These are phyloP conservation scores for Botrytis byssoidea DNA, from an alignment of 2,329 filamentous ascomycete species.

Conservation along the genomic window DNA sequence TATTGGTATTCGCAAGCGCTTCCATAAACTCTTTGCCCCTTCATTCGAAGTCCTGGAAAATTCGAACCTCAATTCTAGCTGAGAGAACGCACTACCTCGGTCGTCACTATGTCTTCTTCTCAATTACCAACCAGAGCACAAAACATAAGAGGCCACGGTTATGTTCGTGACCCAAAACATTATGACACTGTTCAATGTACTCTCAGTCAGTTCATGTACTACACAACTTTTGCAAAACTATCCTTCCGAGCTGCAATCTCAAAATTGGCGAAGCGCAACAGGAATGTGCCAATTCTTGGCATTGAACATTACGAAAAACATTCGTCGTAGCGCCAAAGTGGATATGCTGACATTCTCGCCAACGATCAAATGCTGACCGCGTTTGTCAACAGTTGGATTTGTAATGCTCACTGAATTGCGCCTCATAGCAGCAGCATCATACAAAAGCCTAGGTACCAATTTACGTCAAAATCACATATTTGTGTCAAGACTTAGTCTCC, in stretches of 20 bases:
- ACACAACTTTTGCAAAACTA: background rate
- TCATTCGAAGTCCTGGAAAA: background rate
- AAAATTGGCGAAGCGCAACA: background rate
- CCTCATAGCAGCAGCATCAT: background rate
- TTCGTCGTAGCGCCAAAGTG: background rate
- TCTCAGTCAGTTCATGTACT: background rate
- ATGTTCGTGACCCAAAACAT: background rate
- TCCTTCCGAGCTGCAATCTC: background rate
- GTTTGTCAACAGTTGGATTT: background rate
- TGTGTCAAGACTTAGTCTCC: no score
- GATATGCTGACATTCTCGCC: background rate
- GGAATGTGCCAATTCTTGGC: no score
- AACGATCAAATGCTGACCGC: background rate
- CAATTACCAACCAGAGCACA: background rate
- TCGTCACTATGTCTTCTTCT: background rate
- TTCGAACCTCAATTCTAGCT: background rate
- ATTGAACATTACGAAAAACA: background rate
- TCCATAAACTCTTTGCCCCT: background rate
- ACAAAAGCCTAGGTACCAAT: background rate
- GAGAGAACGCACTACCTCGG: background rate
- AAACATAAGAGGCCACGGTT: rapidly evolving
- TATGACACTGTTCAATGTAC: background rate
- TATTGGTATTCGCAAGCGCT: background rate
- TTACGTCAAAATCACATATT: background rate
- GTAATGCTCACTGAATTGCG: background rate